Evolutionary conservation across 2,329 filamentous ascomycete species (phyloP), one percentile per base, ranked within the genome.

Genomic region (Sclerotiophoma versabilis): DNA sequence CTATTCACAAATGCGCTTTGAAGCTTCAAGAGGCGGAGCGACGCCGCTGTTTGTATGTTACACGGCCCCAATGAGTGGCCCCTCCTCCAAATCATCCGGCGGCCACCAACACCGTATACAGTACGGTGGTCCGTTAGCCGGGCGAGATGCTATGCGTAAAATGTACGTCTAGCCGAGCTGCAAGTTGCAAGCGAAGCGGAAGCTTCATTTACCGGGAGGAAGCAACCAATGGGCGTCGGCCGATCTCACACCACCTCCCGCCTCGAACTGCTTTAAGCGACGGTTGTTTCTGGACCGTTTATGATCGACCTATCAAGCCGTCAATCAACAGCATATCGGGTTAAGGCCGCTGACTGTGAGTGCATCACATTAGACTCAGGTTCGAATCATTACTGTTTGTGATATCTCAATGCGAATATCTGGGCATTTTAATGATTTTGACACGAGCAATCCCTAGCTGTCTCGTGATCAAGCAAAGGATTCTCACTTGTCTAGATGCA

Each of bases 131-230:
- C 49, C 41, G 32, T 38, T 33, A 41, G 41, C 34, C 27, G 22
- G 41, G 15, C 22, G 5, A 27, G 9, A 17, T 39, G 27, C 33
- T 45, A 52, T 29, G n/a, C 39, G 34, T 27, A 52, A 45, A 44
- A 27, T 45, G 49, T 41, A 39, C 34, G 34, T 46, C 33, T 33
- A 45, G 27, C 49, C 49, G 49, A 52, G 34, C 20, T n/a, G 20
- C 32, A 37, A 34, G 27, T 23, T 52, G 41, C 27, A 52, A 52
- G 49, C 49, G 49, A 46, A 22, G 42, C 42, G 49, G 49, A 52
- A 52, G 42, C 33, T 8, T 46, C 11, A 34, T 33, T 34, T 39
- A 11, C 41, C 49, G 49, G 41, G 29, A 46, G 8, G 3, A 17
- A 12, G 12, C 25, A 11, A 14, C 49, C 49, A 52, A 52, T 52